These are phyloP conservation scores for Yamadazyma sp. DNA, from an alignment of 805 yeast genomes.

Conservation along the genomic window DNA sequence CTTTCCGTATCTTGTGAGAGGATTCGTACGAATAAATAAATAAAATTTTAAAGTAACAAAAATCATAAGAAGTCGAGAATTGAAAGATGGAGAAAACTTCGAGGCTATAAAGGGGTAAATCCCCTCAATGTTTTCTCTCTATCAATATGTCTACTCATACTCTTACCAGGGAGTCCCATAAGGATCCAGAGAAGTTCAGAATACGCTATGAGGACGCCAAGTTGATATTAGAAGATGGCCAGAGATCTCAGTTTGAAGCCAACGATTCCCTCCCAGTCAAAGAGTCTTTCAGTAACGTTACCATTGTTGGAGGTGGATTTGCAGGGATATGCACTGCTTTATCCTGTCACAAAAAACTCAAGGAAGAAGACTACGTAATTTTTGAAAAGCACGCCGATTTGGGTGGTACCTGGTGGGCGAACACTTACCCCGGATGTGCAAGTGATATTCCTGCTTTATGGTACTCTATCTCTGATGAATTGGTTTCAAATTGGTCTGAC, in stretches of 20 bases:
- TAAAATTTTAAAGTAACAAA: too few species aligned
- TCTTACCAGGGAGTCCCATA: conserved; percentile 31
- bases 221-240: conserved; percentile 24
- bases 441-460: conserved; percentile 44
- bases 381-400: conserved; percentile 40
- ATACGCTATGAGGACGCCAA: conserved; percentile 27
- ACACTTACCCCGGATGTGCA: conserved; percentile 47
- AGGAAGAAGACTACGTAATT: conserved; percentile 30
- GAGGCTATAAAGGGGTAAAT: background rate
- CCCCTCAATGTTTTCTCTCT: background rate
- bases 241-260: background rate
- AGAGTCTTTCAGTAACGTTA: conserved; percentile 27
- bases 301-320: conserved; percentile 43
- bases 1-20: too few species aligned
- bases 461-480: conserved; percentile 36
- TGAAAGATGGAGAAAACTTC: too few species aligned
- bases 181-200: conserved; percentile 31
- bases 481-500: conserved; percentile 37
- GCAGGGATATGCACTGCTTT: conserved; percentile 38
- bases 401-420: conserved; percentile 48
- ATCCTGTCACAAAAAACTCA: conserved; percentile 24
- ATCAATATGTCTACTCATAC: conserved; percentile 23
- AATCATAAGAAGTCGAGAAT: too few species aligned
- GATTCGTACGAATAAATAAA: too few species aligned
- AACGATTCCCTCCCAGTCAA: conserved; percentile 20